Base-by-base conservation (phyloP, 305 asterid genomes). In the Fraxinus ornus region DNA sequence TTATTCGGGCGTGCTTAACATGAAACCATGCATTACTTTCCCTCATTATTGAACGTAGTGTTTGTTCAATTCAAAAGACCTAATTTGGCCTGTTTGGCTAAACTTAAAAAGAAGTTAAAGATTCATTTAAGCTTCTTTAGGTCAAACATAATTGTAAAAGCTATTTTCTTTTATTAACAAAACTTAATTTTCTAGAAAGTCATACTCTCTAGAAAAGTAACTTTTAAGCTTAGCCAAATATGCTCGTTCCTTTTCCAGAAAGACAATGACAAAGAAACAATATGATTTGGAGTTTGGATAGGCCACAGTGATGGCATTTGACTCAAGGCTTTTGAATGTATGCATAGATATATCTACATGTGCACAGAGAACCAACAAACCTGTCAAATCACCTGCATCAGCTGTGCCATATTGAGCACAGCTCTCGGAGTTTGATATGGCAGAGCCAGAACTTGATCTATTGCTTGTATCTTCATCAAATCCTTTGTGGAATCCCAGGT, bases 371-470 rank as follows among this genome's bases (percentile, higher is more conserved):
- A 70, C 35, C 33, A 79, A 86, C 88, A 71, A 78, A 94, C 99
- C 97, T 87, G 98, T 94, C 88, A 94, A 90, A 70, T 96, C 98
- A 88, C 97, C 93, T 86, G 97, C 94, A 87, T 96, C 97, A 82
- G 92, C 93, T 80, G 89, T 87, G 81, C 93, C 97, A 83, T 94
- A 90, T 82, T 90, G 98, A 0, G 91, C 94, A 79, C 91, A 94
- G 85, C 97, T 93, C 91, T 95, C 99, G 0, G 94, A 86, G 89
- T 94, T 93, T 17, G 99, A 96, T 81, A 94, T 89, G 80, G 99
- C 99, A 26, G 98, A 96, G 79, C 98, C 98, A 39, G 99, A 96
- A 84, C 99, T 96, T 47, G 99, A 96, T 84, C 98, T 88, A 81
- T 96, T 96, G 86, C 98, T 96, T 22, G 93, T 88, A 82, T 94